Evolutionary conservation across 352 stramenopile species (phyloP).

Genomic region (Phytophthora melonis): DNA sequence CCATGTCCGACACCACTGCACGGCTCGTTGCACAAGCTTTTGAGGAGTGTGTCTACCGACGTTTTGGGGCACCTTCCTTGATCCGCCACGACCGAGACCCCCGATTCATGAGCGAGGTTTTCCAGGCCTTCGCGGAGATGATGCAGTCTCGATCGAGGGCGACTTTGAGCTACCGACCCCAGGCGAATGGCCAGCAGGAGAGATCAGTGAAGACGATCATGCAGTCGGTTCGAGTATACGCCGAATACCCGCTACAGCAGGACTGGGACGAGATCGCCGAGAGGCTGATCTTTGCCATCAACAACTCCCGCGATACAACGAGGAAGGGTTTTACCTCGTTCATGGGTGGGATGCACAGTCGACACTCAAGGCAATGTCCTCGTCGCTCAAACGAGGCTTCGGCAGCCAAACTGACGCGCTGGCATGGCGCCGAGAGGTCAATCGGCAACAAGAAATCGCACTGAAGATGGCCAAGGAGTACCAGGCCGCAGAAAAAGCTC

Average conservation of each 20-base stretch:
- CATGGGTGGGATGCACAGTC: constrained; percentile 4
- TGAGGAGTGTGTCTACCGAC: neutral
- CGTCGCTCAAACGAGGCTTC: neutral
- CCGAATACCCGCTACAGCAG: neutral
- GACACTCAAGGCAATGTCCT: neutral
- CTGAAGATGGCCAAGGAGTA: no score
- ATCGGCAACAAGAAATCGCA: no score
- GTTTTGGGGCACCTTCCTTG: neutral
- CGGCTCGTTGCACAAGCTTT: neutral
- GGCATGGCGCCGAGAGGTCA: no score
- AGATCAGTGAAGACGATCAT: constrained; percentile 10
- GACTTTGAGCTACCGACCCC: neutral
- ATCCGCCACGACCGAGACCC: neutral
- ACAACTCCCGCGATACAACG: neutral
- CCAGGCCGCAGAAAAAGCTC: no score
- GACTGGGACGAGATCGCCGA: neutral
- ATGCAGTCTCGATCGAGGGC: neutral
- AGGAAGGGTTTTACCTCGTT: constrained; percentile 1
- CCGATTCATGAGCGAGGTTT: constrained; percentile 1
- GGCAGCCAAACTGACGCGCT: no score
- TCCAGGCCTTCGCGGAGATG: neutral
- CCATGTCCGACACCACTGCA: neutral
- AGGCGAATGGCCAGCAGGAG: constrained; percentile 2
- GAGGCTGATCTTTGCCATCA: neutral
- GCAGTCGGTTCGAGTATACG: constrained; percentile 3